These are phyloP conservation scores for Ascochyta rabiei DNA, from an alignment of 2,329 filamentous ascomycete genomes.

Conservation along the genomic window DNA sequence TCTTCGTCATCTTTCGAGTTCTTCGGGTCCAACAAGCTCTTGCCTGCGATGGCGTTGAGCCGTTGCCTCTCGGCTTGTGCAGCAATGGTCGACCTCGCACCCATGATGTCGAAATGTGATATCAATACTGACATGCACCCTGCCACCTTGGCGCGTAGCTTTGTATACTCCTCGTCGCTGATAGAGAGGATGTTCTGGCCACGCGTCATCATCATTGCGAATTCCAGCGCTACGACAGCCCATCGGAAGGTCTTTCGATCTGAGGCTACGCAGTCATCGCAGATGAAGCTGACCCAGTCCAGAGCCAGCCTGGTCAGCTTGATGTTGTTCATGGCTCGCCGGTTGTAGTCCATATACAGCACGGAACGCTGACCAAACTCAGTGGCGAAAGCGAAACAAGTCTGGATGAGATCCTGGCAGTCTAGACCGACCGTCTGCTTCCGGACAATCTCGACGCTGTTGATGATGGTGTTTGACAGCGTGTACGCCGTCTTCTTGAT, in stretches of 20 bases:
- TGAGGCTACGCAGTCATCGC: conserved; percentile 91
- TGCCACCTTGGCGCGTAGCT: conserved; percentile 83
- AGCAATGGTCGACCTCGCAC: conserved; percentile 87
- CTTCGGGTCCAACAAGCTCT: conserved; percentile 80
- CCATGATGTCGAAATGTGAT: conserved; percentile 99
- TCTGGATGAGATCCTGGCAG: conserved; percentile 95
- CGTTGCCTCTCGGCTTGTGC: conserved; percentile 93
- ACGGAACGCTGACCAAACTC: conserved; percentile 96
- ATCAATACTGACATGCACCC: conserved; percentile 98
- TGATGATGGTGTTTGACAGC: conserved; percentile 97
- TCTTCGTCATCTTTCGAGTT: conserved; percentile 80
- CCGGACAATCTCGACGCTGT: conserved; percentile 92
- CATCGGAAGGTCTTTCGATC: conserved; percentile 97
- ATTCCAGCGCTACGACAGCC: conserved; percentile 94
- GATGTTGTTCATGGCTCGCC: conserved; percentile 95
- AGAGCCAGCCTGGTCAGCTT: conserved; percentile 91
- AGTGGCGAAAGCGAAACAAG: conserved; percentile 97
- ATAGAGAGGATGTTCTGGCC: conserved; percentile 92
- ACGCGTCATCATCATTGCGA: conserved; percentile 95
- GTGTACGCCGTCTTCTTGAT: conserved; percentile 97
- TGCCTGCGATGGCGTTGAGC: conserved; percentile 77
- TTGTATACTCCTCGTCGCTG: conserved; percentile 84
- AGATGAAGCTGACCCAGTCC: conserved; percentile 98
- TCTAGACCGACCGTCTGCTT: conserved; percentile 82
- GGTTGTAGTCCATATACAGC: conserved; percentile 93